Evolutionary conservation across 2,329 filamentous ascomycete species (phyloP).

Genomic region (Chaetomiaceae sp.): DNA sequence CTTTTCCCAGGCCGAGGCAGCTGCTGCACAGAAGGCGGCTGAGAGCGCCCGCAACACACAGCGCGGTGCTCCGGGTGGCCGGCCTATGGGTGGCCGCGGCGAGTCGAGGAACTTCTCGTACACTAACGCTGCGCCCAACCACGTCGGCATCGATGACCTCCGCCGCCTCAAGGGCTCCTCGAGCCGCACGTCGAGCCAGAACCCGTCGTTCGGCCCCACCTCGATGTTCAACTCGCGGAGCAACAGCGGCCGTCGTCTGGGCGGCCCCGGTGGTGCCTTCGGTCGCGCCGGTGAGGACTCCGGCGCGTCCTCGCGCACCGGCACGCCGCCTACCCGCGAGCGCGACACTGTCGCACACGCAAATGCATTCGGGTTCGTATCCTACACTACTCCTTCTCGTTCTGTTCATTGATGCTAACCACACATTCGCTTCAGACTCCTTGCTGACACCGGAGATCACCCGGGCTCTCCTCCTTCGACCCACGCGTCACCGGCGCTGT

Average conservation of each 20-base stretch:
- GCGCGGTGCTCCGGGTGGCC: conserved; percentile 62
- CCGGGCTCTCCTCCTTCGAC: conserved; percentile 65
- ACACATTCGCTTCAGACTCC: conserved; percentile 38
- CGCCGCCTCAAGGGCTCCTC: conserved; percentile 66
- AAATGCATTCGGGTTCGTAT: conserved; percentile 87
- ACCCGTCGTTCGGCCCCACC: conserved; percentile 68
- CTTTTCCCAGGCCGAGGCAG: conserved; percentile 56
- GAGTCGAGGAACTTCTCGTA: conserved; percentile 83
- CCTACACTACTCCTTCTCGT: not conserved
- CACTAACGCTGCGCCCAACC: conserved; percentile 70
- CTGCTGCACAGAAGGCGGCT: conserved; percentile 72
- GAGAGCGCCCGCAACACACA: conserved; percentile 57
- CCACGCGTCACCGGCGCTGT: conserved; percentile 58
- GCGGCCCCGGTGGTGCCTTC: conserved; percentile 62
- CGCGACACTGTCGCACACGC: conserved; percentile 53
- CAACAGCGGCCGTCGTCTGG: conserved; percentile 79
- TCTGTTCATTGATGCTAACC: conserved; percentile 26
- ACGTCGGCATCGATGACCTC: conserved; percentile 86
- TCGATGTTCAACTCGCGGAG: conserved; percentile 86
- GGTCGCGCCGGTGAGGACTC: conserved; percentile 77
- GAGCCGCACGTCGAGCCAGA: conserved; percentile 55
- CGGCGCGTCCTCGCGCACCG: conserved; percentile 78
- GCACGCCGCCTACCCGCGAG: conserved; percentile 66
- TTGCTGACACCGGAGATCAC: conserved; percentile 56
- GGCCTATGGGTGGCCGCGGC: conserved; percentile 63